Evolutionary conservation across 306 rosid genomes (phyloP), one percentile per base, ranked within the genome.

Genomic region (Elaeagnus macrophylla): DNA sequence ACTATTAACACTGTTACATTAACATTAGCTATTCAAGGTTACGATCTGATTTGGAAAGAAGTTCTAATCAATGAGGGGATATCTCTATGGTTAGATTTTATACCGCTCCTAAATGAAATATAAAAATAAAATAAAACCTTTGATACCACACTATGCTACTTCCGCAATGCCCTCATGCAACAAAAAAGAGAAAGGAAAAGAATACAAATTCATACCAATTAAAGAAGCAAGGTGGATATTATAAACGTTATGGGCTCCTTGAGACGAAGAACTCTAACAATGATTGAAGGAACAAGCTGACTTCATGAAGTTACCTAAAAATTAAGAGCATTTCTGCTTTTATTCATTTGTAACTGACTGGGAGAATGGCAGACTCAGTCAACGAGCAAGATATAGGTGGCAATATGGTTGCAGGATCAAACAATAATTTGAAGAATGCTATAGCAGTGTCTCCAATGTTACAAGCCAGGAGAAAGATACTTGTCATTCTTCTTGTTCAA

Each of bases 21-120:
- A 15, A 36, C 35, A 49, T 49, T 49, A 49, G 53, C 53, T n/a
- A 1, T 49, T 49, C 36, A 25, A 49, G 53, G 32, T 36, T 49
- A 49, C 18, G 12, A 13, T 16, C 53, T 49, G 17, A 12, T 49
- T 49, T 49, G 53, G 53, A 36, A 25, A 49, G 53, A 25, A 8
- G n/a, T n/a, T n/a, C 53, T 49, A 18, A 49, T 13, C 10, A 36
- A 49, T 16, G 53, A 16, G 16, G 53, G 53, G 53, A 18, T 36
- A 49, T 49, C 36, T 18, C 36, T 18, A 16, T 49, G 19, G 35
- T 49, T 49, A n/a, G 20, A 49, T 16, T 16, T 25, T 49, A 49
- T 49, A 35, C 53, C 20, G 20, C 53, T 49, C 20, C 37, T 49
- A 18, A 49, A 49, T 1, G 37, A n/a, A n/a, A 49, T 36, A 49